Conservation (phyloP, 768 basidiomycete species). For the Boletus fagicola region DNA sequence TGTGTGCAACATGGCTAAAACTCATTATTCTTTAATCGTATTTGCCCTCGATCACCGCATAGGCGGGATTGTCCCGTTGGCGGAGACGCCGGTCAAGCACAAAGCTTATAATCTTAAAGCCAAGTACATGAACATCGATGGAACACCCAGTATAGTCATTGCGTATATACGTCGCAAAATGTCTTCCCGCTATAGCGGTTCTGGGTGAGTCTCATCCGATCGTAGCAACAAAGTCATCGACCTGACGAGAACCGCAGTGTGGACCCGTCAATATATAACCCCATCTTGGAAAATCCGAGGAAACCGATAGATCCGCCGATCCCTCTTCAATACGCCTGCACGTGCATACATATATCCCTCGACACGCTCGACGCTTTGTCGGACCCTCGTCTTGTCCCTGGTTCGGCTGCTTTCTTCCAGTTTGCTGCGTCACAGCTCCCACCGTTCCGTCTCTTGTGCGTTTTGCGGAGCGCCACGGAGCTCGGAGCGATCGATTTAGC, state of each 20-base stretch:
- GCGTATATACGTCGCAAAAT: conserved; percentile 46
- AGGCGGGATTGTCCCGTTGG: conserved; percentile 43
- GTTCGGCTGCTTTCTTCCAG: conserved; percentile 38
- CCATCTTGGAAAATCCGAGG: conserved; percentile 33
- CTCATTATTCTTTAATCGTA: conserved; percentile 50
- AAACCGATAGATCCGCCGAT: conserved; percentile 42
- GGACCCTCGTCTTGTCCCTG: conserved; percentile 40
- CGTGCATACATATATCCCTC: conserved; percentile 43
- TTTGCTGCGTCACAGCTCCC: conserved; percentile 35
- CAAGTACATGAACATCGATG: conserved; percentile 51
- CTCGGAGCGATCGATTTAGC: conserved; percentile 43
- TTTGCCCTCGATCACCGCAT: conserved; percentile 55
- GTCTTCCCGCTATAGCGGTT: conserved; percentile 12
- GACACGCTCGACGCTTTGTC: conserved; percentile 43
- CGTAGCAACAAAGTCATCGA: not conserved
- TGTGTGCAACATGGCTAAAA: conserved; percentile 42
- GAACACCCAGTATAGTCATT: conserved; percentile 53
- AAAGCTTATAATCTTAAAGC: conserved; percentile 61
- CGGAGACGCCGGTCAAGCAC: conserved; percentile 45
- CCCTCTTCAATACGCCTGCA: conserved; percentile 45
- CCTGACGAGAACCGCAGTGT: conserved; percentile 21
- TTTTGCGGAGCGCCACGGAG: conserved; percentile 36
- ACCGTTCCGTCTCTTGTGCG: conserved; percentile 42
- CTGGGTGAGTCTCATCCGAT: conserved; percentile 15
- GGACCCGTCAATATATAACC: conserved; percentile 33